Evolutionary conservation across 768 basidiomycete species (phyloP).

Genomic region (Lyophyllum semitale): DNA sequence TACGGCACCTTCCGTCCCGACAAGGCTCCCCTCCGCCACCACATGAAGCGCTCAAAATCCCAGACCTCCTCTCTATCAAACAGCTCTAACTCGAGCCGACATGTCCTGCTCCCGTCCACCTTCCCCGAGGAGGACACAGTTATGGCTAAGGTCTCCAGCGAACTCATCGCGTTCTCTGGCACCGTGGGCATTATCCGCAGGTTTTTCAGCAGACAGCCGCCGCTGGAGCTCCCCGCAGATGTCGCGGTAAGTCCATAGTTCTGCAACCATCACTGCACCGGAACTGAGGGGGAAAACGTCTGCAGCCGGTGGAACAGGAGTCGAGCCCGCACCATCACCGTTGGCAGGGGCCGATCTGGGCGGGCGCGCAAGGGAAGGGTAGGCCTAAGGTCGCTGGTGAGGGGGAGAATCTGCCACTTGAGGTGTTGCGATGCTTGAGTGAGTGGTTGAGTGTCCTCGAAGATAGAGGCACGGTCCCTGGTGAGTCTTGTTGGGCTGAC

Average conservation of each 20-base stretch:
- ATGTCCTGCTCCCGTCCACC: slow-evolving; percentile 42
- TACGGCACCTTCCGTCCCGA: slow-evolving; percentile 51
- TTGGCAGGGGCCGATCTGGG: slow-evolving; percentile 41
- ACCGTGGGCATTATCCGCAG: slow-evolving; percentile 24
- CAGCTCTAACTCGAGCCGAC: slow-evolving; percentile 22
- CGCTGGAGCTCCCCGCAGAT: slow-evolving; percentile 17
- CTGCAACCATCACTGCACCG: background rate
- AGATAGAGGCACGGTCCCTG: slow-evolving; percentile 58
- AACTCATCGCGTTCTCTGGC: slow-evolving; percentile 43
- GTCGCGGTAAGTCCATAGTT: slow-evolving; percentile 7
- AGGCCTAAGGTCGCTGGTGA: slow-evolving; percentile 36
- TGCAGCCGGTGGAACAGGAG: background rate
- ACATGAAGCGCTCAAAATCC: slow-evolving; percentile 14
- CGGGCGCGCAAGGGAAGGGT: slow-evolving; percentile 32
- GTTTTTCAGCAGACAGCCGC: slow-evolving; percentile 17
- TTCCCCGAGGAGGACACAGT: slow-evolving; percentile 25
- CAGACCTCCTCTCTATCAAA: slow-evolving; percentile 18
- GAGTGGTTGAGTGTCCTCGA: slow-evolving; percentile 62
- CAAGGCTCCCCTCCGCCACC: slow-evolving; percentile 13
- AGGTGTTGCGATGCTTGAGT: slow-evolving; percentile 55
- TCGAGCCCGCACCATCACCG: slow-evolving; percentile 13
- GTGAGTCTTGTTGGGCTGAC: slow-evolving; percentile 25
- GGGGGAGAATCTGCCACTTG: slow-evolving; percentile 61
- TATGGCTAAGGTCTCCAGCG: slow-evolving; percentile 32
- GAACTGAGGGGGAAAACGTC: too few relatives aligned